Conservation (phyloP, 2,329 filamentous ascomycete species). For the Neofusicoccum umdonicola region DNA sequence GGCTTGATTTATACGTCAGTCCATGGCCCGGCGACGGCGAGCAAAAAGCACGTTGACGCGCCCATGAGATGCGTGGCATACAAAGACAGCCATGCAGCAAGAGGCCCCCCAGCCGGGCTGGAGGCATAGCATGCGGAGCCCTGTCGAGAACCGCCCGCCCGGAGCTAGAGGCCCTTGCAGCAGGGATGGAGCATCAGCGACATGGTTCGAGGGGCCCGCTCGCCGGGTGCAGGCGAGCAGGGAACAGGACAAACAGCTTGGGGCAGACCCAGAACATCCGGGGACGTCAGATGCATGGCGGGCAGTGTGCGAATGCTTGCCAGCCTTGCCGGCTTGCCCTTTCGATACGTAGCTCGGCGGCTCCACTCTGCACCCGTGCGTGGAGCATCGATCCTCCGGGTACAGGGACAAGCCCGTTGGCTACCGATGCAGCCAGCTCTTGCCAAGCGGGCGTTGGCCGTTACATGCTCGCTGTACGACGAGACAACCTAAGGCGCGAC, state of each 20-base stretch:
- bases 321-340: constrained; percentile 11
- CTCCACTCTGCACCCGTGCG: constrained; percentile 7
- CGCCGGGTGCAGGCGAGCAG: constrained; percentile 10
- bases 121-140: constrained; percentile 8
- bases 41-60: constrained; percentile 1
- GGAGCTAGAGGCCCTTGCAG: constrained; percentile 12
- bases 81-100: constrained; percentile 12
- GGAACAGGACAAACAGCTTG: neutral
- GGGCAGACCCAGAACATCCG: constrained; percentile 6
- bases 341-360: constrained; percentile 15
- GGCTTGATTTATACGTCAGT: constrained; percentile 11
- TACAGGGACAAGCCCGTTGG: constrained; percentile 2
- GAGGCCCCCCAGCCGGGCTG: neutral
- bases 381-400: neutral
- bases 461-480: constrained; percentile 2
- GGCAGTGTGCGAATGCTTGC: neutral
- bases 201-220: constrained; percentile 5
- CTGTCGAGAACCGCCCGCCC: neutral
- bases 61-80: constrained; percentile 16
- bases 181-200: constrained; percentile 13
- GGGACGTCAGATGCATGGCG: constrained; percentile 10
- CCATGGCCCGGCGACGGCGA: constrained; percentile 3
- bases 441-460: neutral
- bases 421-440: neutral
- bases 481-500: neutral